phyloP scores from a whole-genome alignment of 2,329 filamentous ascomycete species.

The Alternaria angustiovoidea region DNA sequence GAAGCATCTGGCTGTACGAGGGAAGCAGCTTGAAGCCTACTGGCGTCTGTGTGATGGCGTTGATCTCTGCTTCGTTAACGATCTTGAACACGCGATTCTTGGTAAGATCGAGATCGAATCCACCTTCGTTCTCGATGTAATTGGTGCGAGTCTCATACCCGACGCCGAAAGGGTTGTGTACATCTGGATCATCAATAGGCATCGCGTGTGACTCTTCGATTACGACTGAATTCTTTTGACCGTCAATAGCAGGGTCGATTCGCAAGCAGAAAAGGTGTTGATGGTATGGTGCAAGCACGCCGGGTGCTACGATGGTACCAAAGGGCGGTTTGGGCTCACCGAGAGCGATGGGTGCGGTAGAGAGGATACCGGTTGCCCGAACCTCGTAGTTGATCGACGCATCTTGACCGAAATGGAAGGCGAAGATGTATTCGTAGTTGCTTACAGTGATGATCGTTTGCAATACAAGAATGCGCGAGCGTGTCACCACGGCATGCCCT shows the following conservation, averaged over 20 bases:
- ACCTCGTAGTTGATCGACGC: conserved; percentile 54
- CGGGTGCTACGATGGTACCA: conserved; percentile 53
- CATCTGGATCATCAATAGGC: not conserved
- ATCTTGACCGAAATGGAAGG: conserved; percentile 22
- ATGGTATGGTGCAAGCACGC: conserved; percentile 55
- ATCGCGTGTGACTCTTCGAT: not conserved
- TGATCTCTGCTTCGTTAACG: conserved; percentile 57
- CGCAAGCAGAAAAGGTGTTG: conserved; percentile 56
- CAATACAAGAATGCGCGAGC: conserved; percentile 33
- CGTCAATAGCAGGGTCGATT: conserved; percentile 56
- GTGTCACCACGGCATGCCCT: conserved; percentile 28
- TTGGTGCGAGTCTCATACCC: conserved; percentile 29
- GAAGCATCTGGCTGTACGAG: conserved; percentile 34
- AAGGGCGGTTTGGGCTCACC: conserved; percentile 45
- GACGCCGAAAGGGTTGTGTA: conserved; percentile 24
- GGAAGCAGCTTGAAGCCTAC: conserved; percentile 62
- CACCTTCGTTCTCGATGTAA: conserved; percentile 20
- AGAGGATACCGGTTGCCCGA: conserved; percentile 55
- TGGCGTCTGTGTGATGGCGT: conserved; percentile 59
- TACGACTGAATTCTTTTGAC: conserved; percentile 43
- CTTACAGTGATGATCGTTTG: conserved; percentile 39
- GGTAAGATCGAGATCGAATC: conserved; percentile 27
- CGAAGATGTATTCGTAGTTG: conserved; percentile 44
- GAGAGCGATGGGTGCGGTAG: conserved; percentile 50
- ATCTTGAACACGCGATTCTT: conserved; percentile 54